phyloP scores from a whole-genome alignment of 2,329 filamentous ascomycete species.

The Hypoxylon rubiginosum region DNA sequence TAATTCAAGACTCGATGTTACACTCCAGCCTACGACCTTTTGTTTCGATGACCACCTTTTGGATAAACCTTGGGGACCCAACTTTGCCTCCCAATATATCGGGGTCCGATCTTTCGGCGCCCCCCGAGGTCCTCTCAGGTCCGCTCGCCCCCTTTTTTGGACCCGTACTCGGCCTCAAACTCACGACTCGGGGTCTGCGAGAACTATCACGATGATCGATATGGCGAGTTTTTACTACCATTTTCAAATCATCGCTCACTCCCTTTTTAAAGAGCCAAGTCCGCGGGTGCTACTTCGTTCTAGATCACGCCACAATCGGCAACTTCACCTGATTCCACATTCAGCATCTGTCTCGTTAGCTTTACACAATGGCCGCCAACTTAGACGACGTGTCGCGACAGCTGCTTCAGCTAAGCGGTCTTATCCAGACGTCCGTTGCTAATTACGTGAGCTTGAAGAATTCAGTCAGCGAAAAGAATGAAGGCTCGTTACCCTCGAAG shows the following conservation, averaged over 20 bases:
- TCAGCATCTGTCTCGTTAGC: background rate
- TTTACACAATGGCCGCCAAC: slow-evolving; percentile 18
- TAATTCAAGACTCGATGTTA: background rate
- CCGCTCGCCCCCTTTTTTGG: background rate
- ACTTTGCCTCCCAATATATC: background rate
- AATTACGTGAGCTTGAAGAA: slow-evolving; percentile 15
- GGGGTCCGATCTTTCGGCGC: background rate
- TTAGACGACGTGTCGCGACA: slow-evolving; percentile 23
- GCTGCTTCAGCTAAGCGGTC: slow-evolving; percentile 37
- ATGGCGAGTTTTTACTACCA: background rate
- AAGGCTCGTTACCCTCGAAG: slow-evolving; percentile 24
- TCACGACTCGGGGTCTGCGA: background rate
- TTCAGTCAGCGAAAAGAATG: background rate
- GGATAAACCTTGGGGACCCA: background rate
- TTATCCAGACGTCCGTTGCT: slow-evolving; percentile 37
- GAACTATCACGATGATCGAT: background rate
- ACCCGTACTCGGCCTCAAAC: background rate
- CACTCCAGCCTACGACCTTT: background rate
- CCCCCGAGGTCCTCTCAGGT: background rate
- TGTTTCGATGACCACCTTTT: background rate
- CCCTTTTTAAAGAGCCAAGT: background rate
- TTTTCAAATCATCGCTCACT: background rate
- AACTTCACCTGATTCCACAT: slow-evolving; percentile 5
- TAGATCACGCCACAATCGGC: background rate
- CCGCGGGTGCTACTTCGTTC: background rate